These are phyloP conservation scores for Globisporangium solare DNA, from an alignment of 352 stramenopile species.

Conservation along the genomic window DNA sequence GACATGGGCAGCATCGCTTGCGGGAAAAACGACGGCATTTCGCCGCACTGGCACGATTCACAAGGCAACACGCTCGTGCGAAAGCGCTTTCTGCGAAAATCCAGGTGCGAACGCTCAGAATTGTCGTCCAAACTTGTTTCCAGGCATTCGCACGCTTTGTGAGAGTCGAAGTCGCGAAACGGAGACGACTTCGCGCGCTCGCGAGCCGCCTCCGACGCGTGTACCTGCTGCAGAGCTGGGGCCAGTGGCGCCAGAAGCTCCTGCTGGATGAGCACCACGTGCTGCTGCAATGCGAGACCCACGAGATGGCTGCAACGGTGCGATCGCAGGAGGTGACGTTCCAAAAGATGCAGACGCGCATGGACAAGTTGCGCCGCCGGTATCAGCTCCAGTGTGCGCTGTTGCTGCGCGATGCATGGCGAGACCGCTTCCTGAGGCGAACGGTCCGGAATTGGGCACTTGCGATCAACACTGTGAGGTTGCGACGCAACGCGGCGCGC, in stretches of 20 bases:
- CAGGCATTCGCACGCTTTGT: slow-evolving; percentile 7
- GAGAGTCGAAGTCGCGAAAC: slow-evolving; percentile 11
- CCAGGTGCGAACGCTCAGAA: too few species aligned
- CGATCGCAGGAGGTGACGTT: slow-evolving; percentile 1
- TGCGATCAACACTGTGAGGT: background rate
- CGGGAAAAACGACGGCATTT: slow-evolving; percentile 15
- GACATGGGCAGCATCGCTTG: slow-evolving; percentile 8
- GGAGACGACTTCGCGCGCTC: slow-evolving; percentile 17
- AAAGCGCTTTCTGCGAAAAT: too few species aligned
- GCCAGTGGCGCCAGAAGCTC: slow-evolving; percentile 10
- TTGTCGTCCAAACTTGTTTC: slow-evolving; percentile 1
- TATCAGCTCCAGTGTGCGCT: slow-evolving; percentile 12
- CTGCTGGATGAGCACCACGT: background rate
- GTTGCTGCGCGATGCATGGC: slow-evolving; percentile 3
- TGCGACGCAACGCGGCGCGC: background rate
- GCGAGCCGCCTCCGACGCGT: slow-evolving; percentile 9
- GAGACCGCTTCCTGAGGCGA: background rate
- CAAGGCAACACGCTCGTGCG: too few species aligned
- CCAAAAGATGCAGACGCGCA: slow-evolving; percentile 4
- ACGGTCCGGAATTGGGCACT: background rate
- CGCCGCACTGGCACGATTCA: slow-evolving; percentile 13
- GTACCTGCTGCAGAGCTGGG: slow-evolving; percentile 21
- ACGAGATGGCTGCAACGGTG: background rate
- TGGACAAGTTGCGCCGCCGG: slow-evolving; percentile 1
- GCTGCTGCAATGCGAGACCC: background rate